Evolutionary conservation across 2,329 filamentous ascomycete genomes (phyloP).

Genomic region (Reticulascus tulasneorum): DNA sequence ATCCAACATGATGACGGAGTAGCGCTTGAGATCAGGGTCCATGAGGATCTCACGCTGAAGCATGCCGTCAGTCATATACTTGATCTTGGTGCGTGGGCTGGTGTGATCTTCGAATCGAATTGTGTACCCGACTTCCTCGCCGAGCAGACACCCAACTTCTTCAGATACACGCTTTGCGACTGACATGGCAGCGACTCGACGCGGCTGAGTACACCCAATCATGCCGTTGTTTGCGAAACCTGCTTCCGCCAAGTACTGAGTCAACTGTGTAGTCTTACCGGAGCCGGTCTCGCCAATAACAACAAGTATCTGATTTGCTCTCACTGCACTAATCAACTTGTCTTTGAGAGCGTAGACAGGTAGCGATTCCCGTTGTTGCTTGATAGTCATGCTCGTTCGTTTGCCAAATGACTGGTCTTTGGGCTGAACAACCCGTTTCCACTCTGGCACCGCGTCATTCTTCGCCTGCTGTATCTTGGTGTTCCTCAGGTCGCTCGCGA

Average conservation of each 20-base stretch:
- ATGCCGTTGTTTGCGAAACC: conserved; percentile 85
- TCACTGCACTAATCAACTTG: conserved; percentile 82
- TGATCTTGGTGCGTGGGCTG: conserved; percentile 83
- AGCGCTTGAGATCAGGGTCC: conserved; percentile 82
- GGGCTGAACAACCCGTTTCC: conserved; percentile 79
- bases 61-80: conserved; percentile 99
- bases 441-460: conserved; percentile 76
- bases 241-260: conserved; percentile 89
- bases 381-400: conserved; percentile 86
- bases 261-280: conserved; percentile 94
- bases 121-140: conserved; percentile 92
- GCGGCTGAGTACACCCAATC: conserved; percentile 94
- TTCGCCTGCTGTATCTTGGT: conserved; percentile 55
- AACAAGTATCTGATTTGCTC: conserved; percentile 85
- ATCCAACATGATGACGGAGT: conserved; percentile 96
- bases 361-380: conserved; percentile 85
- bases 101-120: conserved; percentile 97
- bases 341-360: conserved; percentile 87
- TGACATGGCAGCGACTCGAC: conserved; percentile 95
- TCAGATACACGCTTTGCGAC: conserved; percentile 95
- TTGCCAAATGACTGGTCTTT: conserved; percentile 81
- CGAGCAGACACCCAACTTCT: conserved; percentile 87
- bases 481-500: conserved; percentile 80
- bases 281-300: conserved; percentile 97
- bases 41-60: conserved; percentile 91